A percentile compares a stretch with the other conserved stretches of the same genome.
Conservation (phyloP, 2,329 filamentous ascomycete species). For the Zalaria obscura region DNA sequence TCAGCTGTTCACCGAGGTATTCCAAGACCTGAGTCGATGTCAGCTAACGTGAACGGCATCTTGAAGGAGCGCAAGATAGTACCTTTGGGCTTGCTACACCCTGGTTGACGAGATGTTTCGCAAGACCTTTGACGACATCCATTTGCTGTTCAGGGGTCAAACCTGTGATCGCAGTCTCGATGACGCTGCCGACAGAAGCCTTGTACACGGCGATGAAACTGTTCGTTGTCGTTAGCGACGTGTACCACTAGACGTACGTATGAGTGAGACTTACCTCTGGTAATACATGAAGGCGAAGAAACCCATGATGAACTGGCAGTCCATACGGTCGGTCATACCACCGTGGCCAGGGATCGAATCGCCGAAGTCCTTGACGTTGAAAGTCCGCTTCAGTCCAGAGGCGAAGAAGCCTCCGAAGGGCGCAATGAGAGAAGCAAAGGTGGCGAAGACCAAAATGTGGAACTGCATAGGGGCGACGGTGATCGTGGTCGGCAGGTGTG, state of each 20-base stretch:
- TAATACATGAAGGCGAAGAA: constrained; percentile 98
- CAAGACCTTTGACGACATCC: constrained; percentile 52
- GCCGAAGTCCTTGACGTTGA: constrained; percentile 99
- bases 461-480: constrained; percentile 80
- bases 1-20: constrained; percentile 17
- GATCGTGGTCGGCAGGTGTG: constrained; percentile 58
- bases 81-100: constrained; percentile 42
- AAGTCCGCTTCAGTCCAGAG: constrained; percentile 91
- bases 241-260: no score
- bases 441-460: constrained; percentile 78
- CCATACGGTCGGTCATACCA: constrained; percentile 97
- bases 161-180: constrained; percentile 86
- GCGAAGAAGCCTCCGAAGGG: constrained; percentile 98
- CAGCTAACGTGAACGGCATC: not conserved
- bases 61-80: constrained; percentile 3
- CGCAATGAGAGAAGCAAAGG: constrained; percentile 90
- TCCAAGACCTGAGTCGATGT: constrained; percentile 9
- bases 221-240: not conserved
- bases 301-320: constrained; percentile 99
- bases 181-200: constrained; percentile 68
- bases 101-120: constrained; percentile 51
- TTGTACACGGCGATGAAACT: constrained; percentile 89
- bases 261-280: constrained; percentile 32
- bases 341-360: constrained; percentile 96
- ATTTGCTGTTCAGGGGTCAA: constrained; percentile 77